A percentile compares a stretch with the other conserved stretches of the same genome.
Evolutionary conservation across 192 early-diverging fungal species (phyloP).

Genomic region (Linnemannia elongata): DNA sequence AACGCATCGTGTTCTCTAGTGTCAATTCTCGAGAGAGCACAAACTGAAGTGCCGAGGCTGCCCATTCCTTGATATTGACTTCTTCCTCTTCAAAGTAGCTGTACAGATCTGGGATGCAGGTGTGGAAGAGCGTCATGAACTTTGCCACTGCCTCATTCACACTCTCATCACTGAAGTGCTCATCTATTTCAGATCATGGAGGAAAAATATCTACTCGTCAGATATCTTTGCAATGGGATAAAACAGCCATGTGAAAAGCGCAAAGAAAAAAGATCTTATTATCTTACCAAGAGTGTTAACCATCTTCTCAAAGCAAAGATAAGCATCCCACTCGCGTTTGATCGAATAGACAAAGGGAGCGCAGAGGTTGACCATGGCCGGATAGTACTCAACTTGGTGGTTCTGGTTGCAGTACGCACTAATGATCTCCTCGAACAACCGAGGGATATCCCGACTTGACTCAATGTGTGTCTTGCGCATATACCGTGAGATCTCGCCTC

Average conservation of each 20-base stretch:
- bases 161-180: constrained; percentile 70
- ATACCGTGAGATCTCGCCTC: constrained; percentile 81
- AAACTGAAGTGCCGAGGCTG: constrained; percentile 83
- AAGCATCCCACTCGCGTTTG: constrained; percentile 80
- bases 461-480: constrained; percentile 46
- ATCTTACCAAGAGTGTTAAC: constrained; percentile 72
- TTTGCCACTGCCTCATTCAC: constrained; percentile 85
- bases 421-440: constrained; percentile 83
- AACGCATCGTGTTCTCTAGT: constrained; percentile 77
- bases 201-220: background rate
- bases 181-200: constrained; percentile 62
- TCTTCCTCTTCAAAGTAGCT: constrained; percentile 97
- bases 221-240: background rate
- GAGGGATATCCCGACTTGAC: constrained; percentile 47
- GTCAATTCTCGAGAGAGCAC: constrained; percentile 86
- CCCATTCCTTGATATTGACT: constrained; percentile 88
- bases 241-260: background rate
- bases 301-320: constrained; percentile 84
- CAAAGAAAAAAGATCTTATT: too few species aligned
- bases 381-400: constrained; percentile 79
- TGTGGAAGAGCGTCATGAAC: constrained; percentile 89
- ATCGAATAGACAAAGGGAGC: constrained; percentile 85
- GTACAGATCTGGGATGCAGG: constrained; percentile 87
- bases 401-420: constrained; percentile 85
- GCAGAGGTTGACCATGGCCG: constrained; percentile 79